Percentiles rank a stretch among this genome's conserved stretches.
phyloP scores from a whole-genome alignment of 2,329 filamentous ascomycete genomes.

The Aspergillus amoenus region DNA sequence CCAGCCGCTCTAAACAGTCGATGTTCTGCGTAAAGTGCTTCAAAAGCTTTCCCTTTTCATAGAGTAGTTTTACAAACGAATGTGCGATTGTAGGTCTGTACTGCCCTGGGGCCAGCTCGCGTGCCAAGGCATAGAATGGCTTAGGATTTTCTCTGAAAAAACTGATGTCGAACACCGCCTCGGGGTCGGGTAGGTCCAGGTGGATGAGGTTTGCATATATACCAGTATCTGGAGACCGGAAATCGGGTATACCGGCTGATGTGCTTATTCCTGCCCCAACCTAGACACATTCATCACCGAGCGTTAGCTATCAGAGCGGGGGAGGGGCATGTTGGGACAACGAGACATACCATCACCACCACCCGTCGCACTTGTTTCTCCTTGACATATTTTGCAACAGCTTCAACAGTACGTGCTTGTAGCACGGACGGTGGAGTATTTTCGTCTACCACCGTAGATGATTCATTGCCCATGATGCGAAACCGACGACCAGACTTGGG shows the following conservation, averaged over 20 bases:
- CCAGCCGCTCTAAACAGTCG: slow-evolving; percentile 85
- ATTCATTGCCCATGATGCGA: slow-evolving; percentile 77
- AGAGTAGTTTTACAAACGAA: slow-evolving; percentile 79
- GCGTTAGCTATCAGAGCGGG: slow-evolving; percentile 2
- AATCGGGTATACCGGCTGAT: slow-evolving; percentile 73
- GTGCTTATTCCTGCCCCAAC: slow-evolving; percentile 78
- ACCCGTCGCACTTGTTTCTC: slow-evolving; percentile 67
- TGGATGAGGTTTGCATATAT: slow-evolving; percentile 89
- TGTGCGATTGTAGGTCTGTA: slow-evolving; percentile 89
- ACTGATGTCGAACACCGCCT: slow-evolving; percentile 89
- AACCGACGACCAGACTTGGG: slow-evolving; percentile 16
- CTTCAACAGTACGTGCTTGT: slow-evolving; percentile 66
- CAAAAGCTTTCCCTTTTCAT: slow-evolving; percentile 72
- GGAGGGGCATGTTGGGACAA: background rate
- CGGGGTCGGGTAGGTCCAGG: slow-evolving; percentile 81
- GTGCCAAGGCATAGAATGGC: slow-evolving; percentile 89
- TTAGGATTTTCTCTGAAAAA: slow-evolving; percentile 83
- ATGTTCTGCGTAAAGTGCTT: slow-evolving; percentile 98
- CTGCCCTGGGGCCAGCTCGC: slow-evolving; percentile 87
- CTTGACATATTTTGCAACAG: slow-evolving; percentile 77
- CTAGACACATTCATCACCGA: slow-evolving; percentile 31
- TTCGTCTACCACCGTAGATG: slow-evolving; percentile 66
- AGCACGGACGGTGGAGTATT: slow-evolving; percentile 65
- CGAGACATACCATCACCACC: slow-evolving; percentile 69
- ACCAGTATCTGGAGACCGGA: slow-evolving; percentile 87